Conservation (phyloP, 2,329 filamentous ascomycete genomes). For the Colletotrichum endophyticum region DNA sequence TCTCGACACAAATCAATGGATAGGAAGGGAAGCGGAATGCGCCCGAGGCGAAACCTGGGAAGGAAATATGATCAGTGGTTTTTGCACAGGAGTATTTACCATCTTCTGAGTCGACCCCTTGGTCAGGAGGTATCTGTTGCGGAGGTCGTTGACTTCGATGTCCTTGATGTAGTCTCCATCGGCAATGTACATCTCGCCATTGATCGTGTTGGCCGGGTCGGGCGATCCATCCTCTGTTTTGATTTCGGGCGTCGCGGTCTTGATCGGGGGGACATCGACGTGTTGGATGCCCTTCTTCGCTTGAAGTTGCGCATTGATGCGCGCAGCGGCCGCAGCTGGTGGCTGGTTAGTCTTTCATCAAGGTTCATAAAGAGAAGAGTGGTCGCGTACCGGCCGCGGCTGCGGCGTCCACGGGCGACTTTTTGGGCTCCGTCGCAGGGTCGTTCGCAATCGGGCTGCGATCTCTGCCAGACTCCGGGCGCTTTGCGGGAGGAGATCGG, state of each 20-base stretch:
- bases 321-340: slow-evolving; percentile 84
- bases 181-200: slow-evolving; percentile 89
- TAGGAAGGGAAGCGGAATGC: slow-evolving; percentile 24
- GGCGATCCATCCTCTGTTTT: slow-evolving; percentile 42
- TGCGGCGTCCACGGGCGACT: slow-evolving; percentile 68
- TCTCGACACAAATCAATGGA: slow-evolving; percentile 54
- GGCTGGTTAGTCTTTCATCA: slow-evolving; percentile 29
- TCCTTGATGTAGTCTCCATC: slow-evolving; percentile 99
- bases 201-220: slow-evolving; percentile 61
- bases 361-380: background rate
- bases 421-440: slow-evolving; percentile 46
- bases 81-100: slow-evolving; percentile 79
- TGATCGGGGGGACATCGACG: slow-evolving; percentile 85
- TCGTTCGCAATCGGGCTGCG: slow-evolving; percentile 74
- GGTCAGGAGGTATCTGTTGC: slow-evolving; percentile 95
- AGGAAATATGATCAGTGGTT: slow-evolving; percentile 37
- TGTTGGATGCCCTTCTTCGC: slow-evolving; percentile 90
- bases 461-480: slow-evolving; percentile 74
- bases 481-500: slow-evolving; percentile 75
- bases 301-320: slow-evolving; percentile 83
- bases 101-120: slow-evolving; percentile 98
- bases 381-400: slow-evolving; percentile 75
- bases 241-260: slow-evolving; percentile 56
- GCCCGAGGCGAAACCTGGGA: slow-evolving; percentile 15
- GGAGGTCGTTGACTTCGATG: slow-evolving; percentile 97